Evolutionary conservation across 2,329 filamentous ascomycete species (phyloP), one percentile per base, ranked within the genome.

Genomic region (Trichoderma sp.): DNA sequence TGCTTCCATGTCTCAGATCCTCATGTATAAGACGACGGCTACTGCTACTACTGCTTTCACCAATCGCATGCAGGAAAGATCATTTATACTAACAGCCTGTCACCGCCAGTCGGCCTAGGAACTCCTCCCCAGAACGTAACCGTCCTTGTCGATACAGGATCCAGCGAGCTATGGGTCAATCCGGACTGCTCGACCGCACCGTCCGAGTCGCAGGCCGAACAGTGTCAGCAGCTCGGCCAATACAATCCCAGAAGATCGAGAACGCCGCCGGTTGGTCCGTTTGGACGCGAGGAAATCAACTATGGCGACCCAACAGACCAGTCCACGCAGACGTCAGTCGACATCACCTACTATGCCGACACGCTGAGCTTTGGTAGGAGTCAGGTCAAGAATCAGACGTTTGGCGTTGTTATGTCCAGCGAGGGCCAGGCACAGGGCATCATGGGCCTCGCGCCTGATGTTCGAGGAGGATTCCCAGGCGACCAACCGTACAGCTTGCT

Each of bases 141-240:
- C 12, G 86, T 89, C 45, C 83, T 88, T 50, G 83, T 89, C 73
- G 87, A 89, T 76, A 89, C 87, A 0, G 88, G 88, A 18, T 90
- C 88, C 6, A 86, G 86, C 77, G 87, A 89, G 79, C 84, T 90
- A 8, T 90, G 88, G 88, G 86, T 89, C 60, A 88, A 90, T 76
- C 88, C 88, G 1, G 82, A 85, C 71, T 90, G 88, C 79, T 71
- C 79, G 4, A 83, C 82, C 6, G 83, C 87, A 0, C 83, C 81
- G 6, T 81, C 82, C 6, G 77, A 81, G 7, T 78, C 78, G 1
- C 82, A 86, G 45, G 78, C 80, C 3, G 71, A 81, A 0, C 83
- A 85, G 63, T 90, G 88, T 79, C 14, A 76, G 0, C 53, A 77
- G 0, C 87, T 87, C 69, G 85, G 88, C 3, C 81, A 83, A 56